Evolutionary conservation across 352 stramenopile genomes (phyloP), one percentile per base, ranked within the genome.

Genomic region (Globisporangium emineosum): DNA sequence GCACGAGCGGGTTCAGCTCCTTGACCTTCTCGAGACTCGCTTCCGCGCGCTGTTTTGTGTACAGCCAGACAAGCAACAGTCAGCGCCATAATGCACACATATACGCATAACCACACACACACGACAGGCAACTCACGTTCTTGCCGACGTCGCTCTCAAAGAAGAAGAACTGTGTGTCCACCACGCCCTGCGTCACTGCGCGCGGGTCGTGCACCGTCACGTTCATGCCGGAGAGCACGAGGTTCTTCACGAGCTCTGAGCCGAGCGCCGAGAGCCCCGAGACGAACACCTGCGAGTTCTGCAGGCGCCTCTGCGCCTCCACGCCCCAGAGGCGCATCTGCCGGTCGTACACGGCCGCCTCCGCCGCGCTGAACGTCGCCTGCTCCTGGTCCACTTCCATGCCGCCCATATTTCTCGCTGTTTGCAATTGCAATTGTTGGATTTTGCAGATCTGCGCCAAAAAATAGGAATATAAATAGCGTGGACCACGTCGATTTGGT

Each of bases 241-340:
- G 78, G 82, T 99, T 99, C 78, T 99, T 99, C 27, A 96, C 88
- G 30, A 99, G 86, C 86, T 99, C 94, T 54, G 84, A 89, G 30
- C 91, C 88, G 30, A 96, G 71, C 65, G 91, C 62, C 12, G 74
- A 79, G 55, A 98, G 81, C 12, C 91, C 92, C 47, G 81, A 89
- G 63, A 98, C 86, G 10, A 98, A 67, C 50, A 98, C 88, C 45
- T 87, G 81, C 23, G 93, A 88, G 68, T 72, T 89, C 71, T 96
- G 91, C 56, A 98, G 86, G 0, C 93, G 81, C 64, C 91, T 89
- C 84, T 99, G 97, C 40, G 96, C 96, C 72, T 99, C 97, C 25
- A 98, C 88, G 33, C 97, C 97, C 97, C 97, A 99, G n/a, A 99
- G 79, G 21, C 97, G 94, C 79, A 99, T 99, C 80, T 99, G 97